Evolutionary conservation across 202 grass and related monocot species (phyloP).

Genomic region (Panicum virgatum): DNA sequence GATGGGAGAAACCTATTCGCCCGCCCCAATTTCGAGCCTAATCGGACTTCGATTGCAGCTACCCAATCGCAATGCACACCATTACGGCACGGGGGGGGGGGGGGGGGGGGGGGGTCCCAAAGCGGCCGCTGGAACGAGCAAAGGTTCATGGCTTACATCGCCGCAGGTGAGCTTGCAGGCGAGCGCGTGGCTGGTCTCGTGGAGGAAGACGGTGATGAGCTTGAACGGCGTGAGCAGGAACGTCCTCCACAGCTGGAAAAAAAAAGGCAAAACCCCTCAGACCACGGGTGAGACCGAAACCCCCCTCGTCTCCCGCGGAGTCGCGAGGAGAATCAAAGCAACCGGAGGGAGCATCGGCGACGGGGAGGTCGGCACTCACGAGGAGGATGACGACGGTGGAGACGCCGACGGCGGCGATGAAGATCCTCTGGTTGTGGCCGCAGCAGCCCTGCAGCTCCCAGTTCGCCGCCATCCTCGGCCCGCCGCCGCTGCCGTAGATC

Average conservation of each 20-base stretch:
- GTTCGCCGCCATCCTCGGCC: slow-evolving; percentile 61
- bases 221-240: slow-evolving; percentile 97
- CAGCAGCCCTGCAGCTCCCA: slow-evolving; percentile 97
- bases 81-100: not conserved
- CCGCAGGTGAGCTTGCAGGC: slow-evolving; percentile 98
- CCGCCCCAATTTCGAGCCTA: not conserved
- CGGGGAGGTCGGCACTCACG: slow-evolving; percentile 36
- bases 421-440: slow-evolving; percentile 62
- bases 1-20: not conserved
- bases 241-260: slow-evolving; percentile 86
- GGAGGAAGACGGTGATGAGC: slow-evolving; percentile 99
- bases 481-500: slow-evolving; percentile 31
- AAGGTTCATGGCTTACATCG: slow-evolving; percentile 59
- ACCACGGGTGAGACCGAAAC: not conserved
- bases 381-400: slow-evolving; percentile 93
- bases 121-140: not conserved
- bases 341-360: not conserved
- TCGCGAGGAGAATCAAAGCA: not conserved
- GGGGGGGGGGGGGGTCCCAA: too few relatives aligned
- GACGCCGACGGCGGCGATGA: slow-evolving; percentile 71
- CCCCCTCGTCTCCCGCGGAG: not conserved
- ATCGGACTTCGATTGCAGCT: not conserved
- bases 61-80: not conserved
- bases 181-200: slow-evolving; percentile 97
- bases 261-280: not conserved